Evolutionary conservation across 805 yeast species (phyloP).

Genomic region (Lipomyces sp.): DNA sequence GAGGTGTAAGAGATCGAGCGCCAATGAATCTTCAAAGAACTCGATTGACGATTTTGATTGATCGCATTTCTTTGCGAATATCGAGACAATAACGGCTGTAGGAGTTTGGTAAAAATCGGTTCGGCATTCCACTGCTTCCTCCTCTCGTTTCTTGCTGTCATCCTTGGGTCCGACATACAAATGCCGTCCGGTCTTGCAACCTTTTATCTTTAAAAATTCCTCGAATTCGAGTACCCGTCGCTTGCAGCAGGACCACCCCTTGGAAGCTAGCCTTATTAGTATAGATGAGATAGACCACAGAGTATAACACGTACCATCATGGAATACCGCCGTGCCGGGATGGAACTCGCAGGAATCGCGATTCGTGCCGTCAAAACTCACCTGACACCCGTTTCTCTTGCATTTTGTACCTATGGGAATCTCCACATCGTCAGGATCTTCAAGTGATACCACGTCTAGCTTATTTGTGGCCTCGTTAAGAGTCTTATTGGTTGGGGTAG

Average conservation of each 20-base stretch:
- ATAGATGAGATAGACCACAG: neutral
- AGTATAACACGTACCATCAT: slow-evolving; percentile 32
- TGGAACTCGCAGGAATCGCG: slow-evolving; percentile 38
- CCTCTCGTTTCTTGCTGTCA: slow-evolving; percentile 13
- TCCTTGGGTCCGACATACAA: slow-evolving; percentile 33
- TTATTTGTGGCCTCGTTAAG: slow-evolving; percentile 22
- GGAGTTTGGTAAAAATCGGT: slow-evolving; percentile 42
- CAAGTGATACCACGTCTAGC: slow-evolving; percentile 16
- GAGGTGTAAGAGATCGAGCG: slow-evolving; percentile 31
- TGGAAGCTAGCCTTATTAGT: slow-evolving; percentile 29
- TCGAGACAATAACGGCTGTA: slow-evolving; percentile 39
- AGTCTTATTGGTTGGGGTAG: slow-evolving; percentile 23
- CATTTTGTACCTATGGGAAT: slow-evolving; percentile 38
- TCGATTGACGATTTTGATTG: slow-evolving; percentile 32
- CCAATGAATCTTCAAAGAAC: slow-evolving; percentile 26
- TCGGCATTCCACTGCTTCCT: slow-evolving; percentile 36
- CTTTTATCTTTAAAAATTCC: slow-evolving; percentile 38
- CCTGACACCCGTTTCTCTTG: slow-evolving; percentile 38
- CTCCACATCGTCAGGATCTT: slow-evolving; percentile 40
- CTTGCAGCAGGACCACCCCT: slow-evolving; percentile 42
- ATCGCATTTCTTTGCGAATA: slow-evolving; percentile 40
- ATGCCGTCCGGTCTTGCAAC: slow-evolving; percentile 37
- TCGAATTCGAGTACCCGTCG: slow-evolving; percentile 40
- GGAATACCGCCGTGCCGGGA: slow-evolving; percentile 40
- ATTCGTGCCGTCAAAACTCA: slow-evolving; percentile 33